phyloP scores from a whole-genome alignment of 441 rosid species.

The Biscutella laevigata region DNA sequence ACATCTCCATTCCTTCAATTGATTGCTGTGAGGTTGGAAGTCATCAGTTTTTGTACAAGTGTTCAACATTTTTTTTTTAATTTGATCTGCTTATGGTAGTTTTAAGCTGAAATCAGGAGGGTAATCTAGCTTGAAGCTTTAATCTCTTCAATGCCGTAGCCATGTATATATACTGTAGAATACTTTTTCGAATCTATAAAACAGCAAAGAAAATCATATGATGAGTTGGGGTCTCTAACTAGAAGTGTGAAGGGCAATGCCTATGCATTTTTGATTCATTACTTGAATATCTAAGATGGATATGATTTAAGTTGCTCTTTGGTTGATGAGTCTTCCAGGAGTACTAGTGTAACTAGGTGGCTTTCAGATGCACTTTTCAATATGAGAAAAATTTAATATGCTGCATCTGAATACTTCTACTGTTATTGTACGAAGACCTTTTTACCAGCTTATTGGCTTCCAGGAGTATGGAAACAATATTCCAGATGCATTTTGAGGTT shows the following conservation, averaged over 20 bases:
- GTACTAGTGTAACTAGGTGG: neutral
- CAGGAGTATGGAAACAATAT: no score
- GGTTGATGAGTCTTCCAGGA: neutral
- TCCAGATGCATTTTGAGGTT: conserved; percentile 1
- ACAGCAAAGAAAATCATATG: neutral
- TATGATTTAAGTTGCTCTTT: neutral
- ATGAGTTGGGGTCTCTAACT: neutral
- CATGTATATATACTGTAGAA: neutral
- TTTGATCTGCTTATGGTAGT: neutral
- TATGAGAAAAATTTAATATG: neutral
- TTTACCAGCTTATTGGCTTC: neutral
- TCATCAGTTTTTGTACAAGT: neutral
- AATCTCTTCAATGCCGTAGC: conserved; percentile 12
- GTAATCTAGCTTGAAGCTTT: conserved; percentile 4
- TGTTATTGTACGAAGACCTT: neutral
- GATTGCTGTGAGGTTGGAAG: neutral
- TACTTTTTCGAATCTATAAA: neutral
- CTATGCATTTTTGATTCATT: neutral
- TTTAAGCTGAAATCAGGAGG: neutral
- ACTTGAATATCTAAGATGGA: neutral
- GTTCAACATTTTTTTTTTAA: neutral
- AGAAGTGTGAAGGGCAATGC: neutral
- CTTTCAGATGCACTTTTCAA: neutral
- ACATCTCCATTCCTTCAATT: neutral
- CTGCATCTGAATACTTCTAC: neutral